phyloP scores from a whole-genome alignment of 192 early-diverging fungal species.

The Backusella tarrabulga region DNA sequence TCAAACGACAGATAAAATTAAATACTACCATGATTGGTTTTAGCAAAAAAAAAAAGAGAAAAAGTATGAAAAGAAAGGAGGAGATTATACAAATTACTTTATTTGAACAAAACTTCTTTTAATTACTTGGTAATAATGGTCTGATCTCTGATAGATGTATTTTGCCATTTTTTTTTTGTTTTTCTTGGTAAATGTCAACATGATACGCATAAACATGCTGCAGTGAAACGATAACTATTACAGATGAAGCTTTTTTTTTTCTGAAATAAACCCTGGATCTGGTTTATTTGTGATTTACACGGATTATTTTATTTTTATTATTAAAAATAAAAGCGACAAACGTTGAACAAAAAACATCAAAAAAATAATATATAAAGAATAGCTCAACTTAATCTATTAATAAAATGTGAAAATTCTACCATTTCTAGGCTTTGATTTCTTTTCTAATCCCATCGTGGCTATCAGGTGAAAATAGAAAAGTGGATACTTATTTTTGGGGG shows the following conservation, averaged over 20 bases:
- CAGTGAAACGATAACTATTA: neutral
- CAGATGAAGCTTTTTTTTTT: neutral
- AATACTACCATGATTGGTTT: neutral
- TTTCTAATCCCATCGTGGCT: neutral
- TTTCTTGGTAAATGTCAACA: slow-evolving; percentile 1
- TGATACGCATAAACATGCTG: slow-evolving; percentile 6
- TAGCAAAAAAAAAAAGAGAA: neutral
- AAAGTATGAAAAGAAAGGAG: neutral
- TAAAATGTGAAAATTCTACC: neutral
- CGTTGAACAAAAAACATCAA: slow-evolving; percentile 6
- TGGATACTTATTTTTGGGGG: neutral
- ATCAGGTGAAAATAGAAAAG: slow-evolving; percentile 1
- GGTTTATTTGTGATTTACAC: slow-evolving; percentile 1
- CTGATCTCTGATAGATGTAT: neutral
- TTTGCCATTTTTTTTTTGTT: neutral
- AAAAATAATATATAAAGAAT: neutral
- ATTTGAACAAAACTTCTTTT: neutral
- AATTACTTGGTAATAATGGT: neutral
- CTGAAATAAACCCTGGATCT: neutral
- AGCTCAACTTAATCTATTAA: neutral
- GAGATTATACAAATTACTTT: neutral
- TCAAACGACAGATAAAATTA: neutral
- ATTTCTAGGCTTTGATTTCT: neutral
- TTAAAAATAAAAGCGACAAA: neutral
- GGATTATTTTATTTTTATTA: neutral